phyloP scores from a whole-genome alignment of 202 grass and related monocot genomes.

The Carex arenaria region DNA sequence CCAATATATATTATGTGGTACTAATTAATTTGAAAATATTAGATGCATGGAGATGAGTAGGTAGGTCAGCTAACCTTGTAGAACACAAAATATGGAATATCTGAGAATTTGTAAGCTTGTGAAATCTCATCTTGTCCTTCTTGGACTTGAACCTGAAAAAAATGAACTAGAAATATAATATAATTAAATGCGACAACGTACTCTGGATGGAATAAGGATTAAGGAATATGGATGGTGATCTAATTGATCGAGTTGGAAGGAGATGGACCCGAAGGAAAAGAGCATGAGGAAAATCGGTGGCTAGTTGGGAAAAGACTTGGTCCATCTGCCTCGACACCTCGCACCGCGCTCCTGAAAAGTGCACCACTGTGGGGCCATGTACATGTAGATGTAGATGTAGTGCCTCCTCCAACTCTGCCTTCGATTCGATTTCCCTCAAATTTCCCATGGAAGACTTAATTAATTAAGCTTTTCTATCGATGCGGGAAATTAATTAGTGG shows the following conservation, averaged over 20 bases:
- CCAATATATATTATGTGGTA: background rate
- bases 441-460: background rate
- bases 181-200: background rate
- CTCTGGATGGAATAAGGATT: background rate
- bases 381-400: background rate
- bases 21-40: background rate
- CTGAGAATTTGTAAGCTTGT: slow-evolving; percentile 61
- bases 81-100: slow-evolving; percentile 85
- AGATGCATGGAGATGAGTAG: background rate
- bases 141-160: slow-evolving; percentile 69
- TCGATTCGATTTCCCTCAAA: slow-evolving; percentile 62
- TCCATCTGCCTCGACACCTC: slow-evolving; percentile 92
- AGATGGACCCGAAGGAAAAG: slow-evolving; percentile 60
- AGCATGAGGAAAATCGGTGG: slow-evolving; percentile 71
- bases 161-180: background rate
- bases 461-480: background rate
- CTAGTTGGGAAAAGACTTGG: slow-evolving; percentile 84
- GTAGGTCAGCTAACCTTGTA: slow-evolving; percentile 55
- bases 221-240: too few relatives aligned
- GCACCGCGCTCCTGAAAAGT: slow-evolving; percentile 68
- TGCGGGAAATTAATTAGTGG: background rate
- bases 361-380: slow-evolving; percentile 35
- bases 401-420: slow-evolving; percentile 63
- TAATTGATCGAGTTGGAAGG: background rate
- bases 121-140: slow-evolving; percentile 83